Percentiles rank a stretch among this genome's conserved stretches.
These are phyloP conservation scores for Halenospora varia DNA, from an alignment of 495 filamentous ascomycete species.

Conservation along the genomic window DNA sequence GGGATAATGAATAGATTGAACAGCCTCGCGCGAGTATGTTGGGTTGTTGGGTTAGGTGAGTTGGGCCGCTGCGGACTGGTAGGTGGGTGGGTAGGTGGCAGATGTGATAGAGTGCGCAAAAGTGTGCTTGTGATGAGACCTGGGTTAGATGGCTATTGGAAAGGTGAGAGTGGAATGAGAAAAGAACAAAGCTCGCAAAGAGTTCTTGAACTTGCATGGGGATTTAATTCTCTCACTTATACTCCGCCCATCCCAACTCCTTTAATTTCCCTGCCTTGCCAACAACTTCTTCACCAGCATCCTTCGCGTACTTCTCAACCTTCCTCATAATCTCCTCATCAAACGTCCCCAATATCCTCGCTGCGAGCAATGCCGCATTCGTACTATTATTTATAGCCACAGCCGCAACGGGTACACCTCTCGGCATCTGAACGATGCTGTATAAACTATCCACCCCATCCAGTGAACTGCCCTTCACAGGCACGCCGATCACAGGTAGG, in stretches of 20 bases:
- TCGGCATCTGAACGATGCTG: conserved; percentile 92
- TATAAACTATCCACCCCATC: conserved; percentile 88
- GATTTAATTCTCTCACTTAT: too few species aligned
- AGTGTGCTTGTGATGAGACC: too few species aligned
- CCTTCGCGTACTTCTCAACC: conserved; percentile 61
- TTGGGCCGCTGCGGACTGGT: too few species aligned
- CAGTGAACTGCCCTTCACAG: conserved; percentile 78
- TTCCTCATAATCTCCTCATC: conserved; percentile 54
- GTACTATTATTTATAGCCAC: conserved; percentile 92
- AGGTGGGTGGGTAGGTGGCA: too few species aligned
- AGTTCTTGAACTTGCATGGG: too few species aligned
- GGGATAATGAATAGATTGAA: too few species aligned
- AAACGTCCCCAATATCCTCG: conserved; percentile 71
- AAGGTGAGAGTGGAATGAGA: too few species aligned
- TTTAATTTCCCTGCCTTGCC: conserved; percentile 64
- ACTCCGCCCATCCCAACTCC: conserved; percentile 66
- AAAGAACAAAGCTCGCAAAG: too few species aligned
- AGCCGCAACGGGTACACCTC: conserved; percentile 77
- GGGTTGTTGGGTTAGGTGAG: too few species aligned
- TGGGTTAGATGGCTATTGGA: too few species aligned
- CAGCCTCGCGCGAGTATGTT: too few species aligned
- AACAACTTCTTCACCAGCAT: conserved; percentile 59
- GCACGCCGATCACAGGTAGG: conserved; percentile 91
- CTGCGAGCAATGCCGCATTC: conserved; percentile 88
- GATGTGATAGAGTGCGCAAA: too few species aligned